Evolutionary conservation across 352 stramenopile species (phyloP), one percentile per base, ranked within the genome.

Genomic region (Phytophthora foliorum): DNA sequence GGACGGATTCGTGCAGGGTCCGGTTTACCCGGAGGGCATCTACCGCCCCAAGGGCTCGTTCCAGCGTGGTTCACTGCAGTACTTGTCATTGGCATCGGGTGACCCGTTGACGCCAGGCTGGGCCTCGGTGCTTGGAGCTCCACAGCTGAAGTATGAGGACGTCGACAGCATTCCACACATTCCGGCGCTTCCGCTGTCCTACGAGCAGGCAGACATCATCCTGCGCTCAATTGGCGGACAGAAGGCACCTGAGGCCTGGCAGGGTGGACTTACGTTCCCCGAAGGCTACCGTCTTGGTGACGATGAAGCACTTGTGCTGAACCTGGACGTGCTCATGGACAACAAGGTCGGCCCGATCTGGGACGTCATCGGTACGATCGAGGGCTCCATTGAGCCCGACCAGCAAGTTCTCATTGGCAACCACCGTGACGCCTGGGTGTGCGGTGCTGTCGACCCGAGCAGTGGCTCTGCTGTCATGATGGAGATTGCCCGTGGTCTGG

Each of bases 371-470:
- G 68, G 62, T 16, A 72, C 62, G 31, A 72, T 75, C 31, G 63
- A 82, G n/a, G 84, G 79, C 32, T 29, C 25, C 0, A 61, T 72
- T 8, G 61, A 78, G 19, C 66, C 83, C 13, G 81, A 90, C 24
- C 64, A 84, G 69, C 60, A 63, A 25, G 71, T 93, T n/a, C 53
- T 93, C 16, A 63, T 93, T 6, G 84, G 86, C 16, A 95, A 93
- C 70, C 88, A 95, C 62, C 77, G 88, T 45, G 86, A 95, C 64
- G 88, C 86, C 7, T 95, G 88, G 88, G 81, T 94, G 8, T 93
- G 86, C 57, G 88, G 86, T 16, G 88, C 84, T 9, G 75, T 80
- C 3, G 87, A 95, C 68, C 88, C 86, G 6, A 89, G 86, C 58
- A 86, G 69, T 21, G 86, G 86, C 8, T 91, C 86, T 4, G 70